phyloP scores from a whole-genome alignment of 148 eudicot genomes.

The Chenopodium formosanum region DNA sequence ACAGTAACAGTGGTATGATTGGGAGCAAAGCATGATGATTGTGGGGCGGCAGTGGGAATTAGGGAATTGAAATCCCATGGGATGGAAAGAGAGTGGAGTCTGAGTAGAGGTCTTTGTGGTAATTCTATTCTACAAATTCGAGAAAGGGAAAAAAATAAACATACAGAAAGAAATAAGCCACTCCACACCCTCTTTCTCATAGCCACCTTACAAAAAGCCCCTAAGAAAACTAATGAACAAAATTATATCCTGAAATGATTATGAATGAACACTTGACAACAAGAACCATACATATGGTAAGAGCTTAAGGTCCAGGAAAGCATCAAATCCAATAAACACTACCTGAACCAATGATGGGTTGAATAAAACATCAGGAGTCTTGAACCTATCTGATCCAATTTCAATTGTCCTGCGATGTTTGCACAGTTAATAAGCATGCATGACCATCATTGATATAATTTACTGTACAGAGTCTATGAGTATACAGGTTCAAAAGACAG shows the following conservation, averaged over 20 bases:
- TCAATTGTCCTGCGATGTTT: conserved; percentile 74
- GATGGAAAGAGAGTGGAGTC: background rate
- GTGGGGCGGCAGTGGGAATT: background rate
- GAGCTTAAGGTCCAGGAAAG: background rate
- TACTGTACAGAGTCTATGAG: background rate
- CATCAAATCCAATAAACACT: conserved; percentile 15
- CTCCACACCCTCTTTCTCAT: background rate
- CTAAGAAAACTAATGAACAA: background rate
- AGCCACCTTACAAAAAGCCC: background rate
- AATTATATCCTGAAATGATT: background rate
- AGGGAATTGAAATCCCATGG: background rate
- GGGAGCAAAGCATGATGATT: background rate
- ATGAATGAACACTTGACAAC: background rate
- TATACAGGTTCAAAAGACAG: background rate
- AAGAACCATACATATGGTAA: background rate
- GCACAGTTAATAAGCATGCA: conserved; percentile 12
- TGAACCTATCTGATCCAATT: conserved; percentile 96
- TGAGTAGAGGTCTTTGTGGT: background rate
- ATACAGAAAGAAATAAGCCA: background rate
- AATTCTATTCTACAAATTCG: background rate
- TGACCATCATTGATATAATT: background rate
- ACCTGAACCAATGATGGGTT: conserved; percentile 93
- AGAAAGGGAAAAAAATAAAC: background rate
- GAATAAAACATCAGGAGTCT: conserved; percentile 94
- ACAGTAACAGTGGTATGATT: background rate